These are phyloP conservation scores for Perilla frutescens DNA, from an alignment of 257 asterid genomes.

Conservation along the genomic window DNA sequence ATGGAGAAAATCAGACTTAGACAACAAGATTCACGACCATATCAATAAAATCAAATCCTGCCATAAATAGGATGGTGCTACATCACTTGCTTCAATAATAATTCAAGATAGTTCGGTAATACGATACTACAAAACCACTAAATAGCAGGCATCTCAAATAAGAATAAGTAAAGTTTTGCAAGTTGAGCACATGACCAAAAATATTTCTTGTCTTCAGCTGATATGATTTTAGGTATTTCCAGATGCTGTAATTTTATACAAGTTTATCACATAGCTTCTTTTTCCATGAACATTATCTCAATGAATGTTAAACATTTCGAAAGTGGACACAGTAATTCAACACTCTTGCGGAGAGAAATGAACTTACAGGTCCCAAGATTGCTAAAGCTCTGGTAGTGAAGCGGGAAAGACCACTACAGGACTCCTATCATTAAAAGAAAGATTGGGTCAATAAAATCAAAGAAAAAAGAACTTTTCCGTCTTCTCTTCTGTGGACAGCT, in stretches of 20 bases:
- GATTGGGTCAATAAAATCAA: background rate
- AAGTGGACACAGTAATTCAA: background rate
- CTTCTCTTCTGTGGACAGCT: conserved; percentile 7
- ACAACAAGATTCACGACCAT: background rate
- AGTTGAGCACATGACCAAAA: background rate
- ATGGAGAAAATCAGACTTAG: background rate
- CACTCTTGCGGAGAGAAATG: background rate
- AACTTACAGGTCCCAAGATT: background rate
- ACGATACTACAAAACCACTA: background rate
- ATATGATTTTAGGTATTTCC: background rate
- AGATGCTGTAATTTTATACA: background rate
- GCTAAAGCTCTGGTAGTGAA: background rate
- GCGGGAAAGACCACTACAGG: background rate
- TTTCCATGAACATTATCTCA: background rate
- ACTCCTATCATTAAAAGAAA: background rate
- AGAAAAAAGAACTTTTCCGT: background rate
- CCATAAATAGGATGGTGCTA: background rate
- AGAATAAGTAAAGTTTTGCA: too few species aligned
- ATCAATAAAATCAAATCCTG: background rate
- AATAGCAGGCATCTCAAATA: background rate
- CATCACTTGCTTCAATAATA: background rate
- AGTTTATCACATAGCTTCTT: background rate
- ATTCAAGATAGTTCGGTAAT: background rate
- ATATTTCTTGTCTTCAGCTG: background rate
- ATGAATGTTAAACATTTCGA: background rate